Evolutionary conservation across 768 basidiomycete genomes (phyloP), one percentile per base, ranked within the genome.

Genomic region (Kwoniella shandongensis): DNA sequence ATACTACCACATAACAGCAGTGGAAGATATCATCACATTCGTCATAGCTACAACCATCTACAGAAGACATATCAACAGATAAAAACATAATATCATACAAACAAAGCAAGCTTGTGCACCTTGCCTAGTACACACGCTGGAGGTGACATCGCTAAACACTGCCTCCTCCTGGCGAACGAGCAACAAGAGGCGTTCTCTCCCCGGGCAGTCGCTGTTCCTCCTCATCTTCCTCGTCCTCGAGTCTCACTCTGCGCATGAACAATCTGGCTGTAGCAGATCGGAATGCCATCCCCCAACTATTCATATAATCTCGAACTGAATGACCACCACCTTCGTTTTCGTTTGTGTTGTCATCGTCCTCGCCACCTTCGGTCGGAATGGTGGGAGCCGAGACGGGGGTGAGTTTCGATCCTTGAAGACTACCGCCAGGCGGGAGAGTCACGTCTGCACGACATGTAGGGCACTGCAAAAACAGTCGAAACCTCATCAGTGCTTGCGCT

Each of bases 401-500:
- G 35, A 69, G 35, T 20, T 54, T 61, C n/a, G 51, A 55, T 30
- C 60, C 58, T 20, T 55, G 56, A 7, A 56, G 25, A 15, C 18
- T 38, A 11, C 57, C 57, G 3, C 65, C 57, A 5, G 65, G 61
- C 2, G 74, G 78, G 2, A 71, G 46, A 1, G 91, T 94, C 45
- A 96, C 90, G 71, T 96, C 91, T 46, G 88, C 86, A 75, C 93
- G 90, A 79, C 91, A 96, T 2, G 92, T 81, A 4, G 91, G 91
- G 67, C 91, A 96, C 91, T 94, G 63, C 0, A 52, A 57, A 26
- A n/a, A 61, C 53, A 52, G 57, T 54, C 4, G 30, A 4, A 49
- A 12, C 18, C 30, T 41, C 27, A 42, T 45, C 23, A 69, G 26
- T 29, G 36, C 36, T 12, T 51, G 26, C 29, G 41, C 13, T 11